Conservation (phyloP, 345 rosid genomes). For the Gossypium raimondii region DNA sequence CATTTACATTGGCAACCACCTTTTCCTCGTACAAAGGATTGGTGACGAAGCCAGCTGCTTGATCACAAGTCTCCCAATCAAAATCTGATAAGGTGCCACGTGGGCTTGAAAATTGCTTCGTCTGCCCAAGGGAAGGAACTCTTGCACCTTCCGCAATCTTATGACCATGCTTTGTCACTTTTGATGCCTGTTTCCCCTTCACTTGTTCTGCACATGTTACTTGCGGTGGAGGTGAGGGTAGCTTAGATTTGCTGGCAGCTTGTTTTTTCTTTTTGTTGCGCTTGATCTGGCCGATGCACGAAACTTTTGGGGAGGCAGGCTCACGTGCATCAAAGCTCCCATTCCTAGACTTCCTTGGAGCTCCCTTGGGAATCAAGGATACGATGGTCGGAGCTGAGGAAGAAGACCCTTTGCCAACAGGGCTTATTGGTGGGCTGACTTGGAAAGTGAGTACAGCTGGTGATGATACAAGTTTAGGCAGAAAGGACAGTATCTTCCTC, state of each 20-base stretch:
- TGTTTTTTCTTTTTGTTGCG: background rate
- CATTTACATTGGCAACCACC: background rate
- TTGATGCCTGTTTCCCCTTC: background rate
- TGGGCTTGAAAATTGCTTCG: background rate
- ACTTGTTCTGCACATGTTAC: background rate
- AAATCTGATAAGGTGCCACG: background rate
- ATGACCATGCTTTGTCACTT: background rate
- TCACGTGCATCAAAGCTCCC: conserved; percentile 5
- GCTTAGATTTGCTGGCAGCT: background rate
- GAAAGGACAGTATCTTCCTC: background rate
- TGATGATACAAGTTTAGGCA: background rate
- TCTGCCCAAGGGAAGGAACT: background rate
- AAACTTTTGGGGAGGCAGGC: conserved; percentile 5
- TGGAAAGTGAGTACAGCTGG: background rate
- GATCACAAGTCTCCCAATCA: background rate
- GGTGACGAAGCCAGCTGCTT: too few species aligned
- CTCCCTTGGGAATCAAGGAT: conserved; percentile 16
- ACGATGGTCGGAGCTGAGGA: background rate
- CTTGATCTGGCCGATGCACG: background rate
- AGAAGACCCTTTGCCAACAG: conserved; percentile 6
- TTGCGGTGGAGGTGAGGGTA: background rate
- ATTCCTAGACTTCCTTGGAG: conserved; percentile 11
- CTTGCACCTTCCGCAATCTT: background rate
- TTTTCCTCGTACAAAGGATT: conserved; percentile 3
- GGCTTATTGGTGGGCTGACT: background rate